phyloP scores from a whole-genome alignment of 2,329 filamentous ascomycete species.

The Ramularia collo-cygni region DNA sequence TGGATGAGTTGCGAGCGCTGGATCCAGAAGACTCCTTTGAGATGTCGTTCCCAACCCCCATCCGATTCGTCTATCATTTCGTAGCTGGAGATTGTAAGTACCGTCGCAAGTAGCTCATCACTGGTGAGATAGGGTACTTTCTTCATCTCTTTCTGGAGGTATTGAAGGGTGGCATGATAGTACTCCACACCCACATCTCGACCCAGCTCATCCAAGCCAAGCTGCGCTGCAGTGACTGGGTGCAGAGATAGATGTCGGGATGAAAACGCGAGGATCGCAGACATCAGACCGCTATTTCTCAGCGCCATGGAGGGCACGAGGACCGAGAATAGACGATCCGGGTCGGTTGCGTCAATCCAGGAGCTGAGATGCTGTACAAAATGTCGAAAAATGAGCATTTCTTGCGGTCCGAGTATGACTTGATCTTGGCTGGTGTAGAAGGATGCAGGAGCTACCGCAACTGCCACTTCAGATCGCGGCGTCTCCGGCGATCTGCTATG shows the following conservation, averaged over 20 bases:
- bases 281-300: conserved; percentile 48
- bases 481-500: too few species aligned
- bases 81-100: conserved; percentile 54
- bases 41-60: conserved; percentile 51
- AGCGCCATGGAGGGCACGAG: conserved; percentile 35
- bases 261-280: conserved; percentile 50
- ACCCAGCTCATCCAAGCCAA: too few species aligned
- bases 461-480: conserved; percentile 17
- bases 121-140: conserved; percentile 50
- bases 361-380: conserved; percentile 29
- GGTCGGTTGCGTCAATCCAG: conserved; percentile 38
- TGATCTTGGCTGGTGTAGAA: conserved; percentile 1
- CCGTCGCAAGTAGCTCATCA: conserved; percentile 50
- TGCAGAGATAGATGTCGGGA: conserved; percentile 42
- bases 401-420: conserved; percentile 24
- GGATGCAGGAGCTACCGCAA: conserved; percentile 19
- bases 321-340: conserved; percentile 30
- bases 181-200: conserved; percentile 36
- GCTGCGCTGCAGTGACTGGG: conserved; percentile 19
- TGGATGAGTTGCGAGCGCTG: conserved; percentile 52
- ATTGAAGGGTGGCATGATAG: conserved; percentile 55
- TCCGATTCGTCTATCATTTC: conserved; percentile 56
- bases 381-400: conserved; percentile 32
- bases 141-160: conserved; percentile 51
- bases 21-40: conserved; percentile 58